Evolutionary conservation across 2,329 filamentous ascomycete species (phyloP), one percentile per base, ranked within the genome.

Genomic region (Calonectria henricotiae): DNA sequence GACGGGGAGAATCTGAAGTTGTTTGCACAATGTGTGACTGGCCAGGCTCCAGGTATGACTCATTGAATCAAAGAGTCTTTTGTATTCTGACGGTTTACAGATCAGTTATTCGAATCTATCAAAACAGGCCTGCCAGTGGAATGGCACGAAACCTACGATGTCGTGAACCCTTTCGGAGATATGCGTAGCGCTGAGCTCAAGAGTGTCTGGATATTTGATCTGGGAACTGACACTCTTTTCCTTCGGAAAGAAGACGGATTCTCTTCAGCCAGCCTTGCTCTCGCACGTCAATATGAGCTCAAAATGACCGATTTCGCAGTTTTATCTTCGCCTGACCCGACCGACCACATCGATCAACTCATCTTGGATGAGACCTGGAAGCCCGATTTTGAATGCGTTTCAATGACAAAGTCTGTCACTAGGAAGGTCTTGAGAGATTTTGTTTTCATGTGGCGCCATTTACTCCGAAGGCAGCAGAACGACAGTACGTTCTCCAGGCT

Each of bases 91-190:
- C 44, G 2, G n/a, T 25, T 25, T 46, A n/a, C 7, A 46, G 44
- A 46, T 46, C 44, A 46, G 20, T 13, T 46, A 25, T 7, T 46
- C 44, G 44, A 46, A 46, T 46, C 44, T 25, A 25, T 63, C 15
- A 35, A 63, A 63, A 20, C 15, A 44, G n/a, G 54, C 30, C 11
- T 69, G n/a, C 54, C 41, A 12, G 43, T 71, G 15, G 55, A n/a
- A 44, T 74, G 73, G 73, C 32, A 67, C 2, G 70, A 73, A 23
- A 47, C 70, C 8, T 71, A 71, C 62, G 75, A 76, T 63, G 47
- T 73, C 46, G 71, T 75, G 27, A 71, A 76, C 58, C 74, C 75
- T 51, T 76, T 73, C 65, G 75, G 74, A 12, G 74, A 76, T 70
- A 58, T 43, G 20, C 74, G 73, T 43, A 70, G 71, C 23, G 44